A percentile compares a stretch with the other conserved stretches of the same genome.
Conservation (phyloP, 2,329 filamentous ascomycete genomes). For the Fusarium protoensiforme region DNA sequence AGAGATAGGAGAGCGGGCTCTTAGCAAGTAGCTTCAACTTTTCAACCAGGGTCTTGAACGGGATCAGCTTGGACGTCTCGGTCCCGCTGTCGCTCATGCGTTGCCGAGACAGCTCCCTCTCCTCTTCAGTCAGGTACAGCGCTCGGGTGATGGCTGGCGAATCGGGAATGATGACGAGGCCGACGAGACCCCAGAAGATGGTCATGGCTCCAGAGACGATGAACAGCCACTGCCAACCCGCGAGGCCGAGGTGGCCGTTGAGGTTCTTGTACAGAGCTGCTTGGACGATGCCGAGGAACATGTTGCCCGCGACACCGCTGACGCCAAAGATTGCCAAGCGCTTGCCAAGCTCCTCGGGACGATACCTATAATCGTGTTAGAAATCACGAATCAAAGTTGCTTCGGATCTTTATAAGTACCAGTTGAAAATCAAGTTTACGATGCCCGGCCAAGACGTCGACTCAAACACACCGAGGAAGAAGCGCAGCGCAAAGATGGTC, state of each 20-base stretch:
- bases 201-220: slow-evolving; percentile 35
- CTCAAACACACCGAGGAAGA: slow-evolving; percentile 38
- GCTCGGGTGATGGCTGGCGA: slow-evolving; percentile 36
- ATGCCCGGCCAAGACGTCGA: slow-evolving; percentile 40
- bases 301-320: slow-evolving; percentile 38
- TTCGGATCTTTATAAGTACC: not conserved
- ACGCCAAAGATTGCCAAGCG: slow-evolving; percentile 38
- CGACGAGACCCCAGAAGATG: slow-evolving; percentile 35
- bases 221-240: slow-evolving; percentile 40
- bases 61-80: slow-evolving; percentile 31
- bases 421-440: slow-evolving; percentile 36
- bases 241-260: slow-evolving; percentile 29
- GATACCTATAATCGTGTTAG: slow-evolving; percentile 21
- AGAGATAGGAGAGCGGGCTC: slow-evolving; percentile 43
- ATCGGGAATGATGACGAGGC: slow-evolving; percentile 34
- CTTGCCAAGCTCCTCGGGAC: slow-evolving; percentile 34
- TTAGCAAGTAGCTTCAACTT: slow-evolving; percentile 30
- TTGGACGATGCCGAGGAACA: slow-evolving; percentile 40
- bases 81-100: slow-evolving; percentile 35
- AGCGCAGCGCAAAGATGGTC: slow-evolving; percentile 25
- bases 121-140: slow-evolving; percentile 15
- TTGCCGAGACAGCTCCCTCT: slow-evolving; percentile 18
- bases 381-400: not conserved
- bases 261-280: slow-evolving; percentile 35
- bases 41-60: slow-evolving; percentile 16